A percentile compares a stretch with the other conserved stretches of the same genome.
These are phyloP conservation scores for Primulina huaijiensis DNA, from an alignment of 257 asterid genomes.

Conservation along the genomic window DNA sequence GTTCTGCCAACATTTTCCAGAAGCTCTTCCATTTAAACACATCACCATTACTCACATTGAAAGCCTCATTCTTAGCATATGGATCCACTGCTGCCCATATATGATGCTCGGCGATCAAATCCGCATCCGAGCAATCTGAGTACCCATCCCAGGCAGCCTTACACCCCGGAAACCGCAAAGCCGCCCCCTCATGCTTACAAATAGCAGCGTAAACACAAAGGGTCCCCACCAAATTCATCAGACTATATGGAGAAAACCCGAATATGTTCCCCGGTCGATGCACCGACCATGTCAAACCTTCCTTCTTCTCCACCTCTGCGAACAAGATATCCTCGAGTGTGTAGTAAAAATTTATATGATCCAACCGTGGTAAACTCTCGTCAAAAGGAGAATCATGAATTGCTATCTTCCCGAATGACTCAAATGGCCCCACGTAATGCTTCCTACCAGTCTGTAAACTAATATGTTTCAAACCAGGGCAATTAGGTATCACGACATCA, in stretches of 20 bases:
- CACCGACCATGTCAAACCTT: conserved; percentile 35
- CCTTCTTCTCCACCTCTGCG: conserved; percentile 32
- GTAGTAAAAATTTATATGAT: conserved; percentile 23
- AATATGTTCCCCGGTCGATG: conserved; percentile 31
- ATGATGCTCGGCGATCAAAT: conserved; percentile 37
- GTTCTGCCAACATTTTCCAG: conserved; percentile 30
- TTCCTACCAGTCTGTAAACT: conserved; percentile 33
- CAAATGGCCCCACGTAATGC: conserved; percentile 31
- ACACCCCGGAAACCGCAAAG: conserved; percentile 32
- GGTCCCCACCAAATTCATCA: conserved; percentile 30
- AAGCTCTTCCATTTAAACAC: conserved; percentile 31
- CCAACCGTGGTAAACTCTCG: conserved; percentile 30
- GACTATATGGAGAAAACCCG: conserved; percentile 33
- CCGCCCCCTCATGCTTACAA: conserved; percentile 34
- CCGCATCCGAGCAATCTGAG: conserved; percentile 34
- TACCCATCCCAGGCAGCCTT: conserved; percentile 36
- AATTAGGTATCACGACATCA: conserved; percentile 29
- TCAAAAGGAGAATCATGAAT: conserved; percentile 29
- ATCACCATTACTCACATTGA: conserved; percentile 40
- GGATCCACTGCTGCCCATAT: conserved; percentile 35
- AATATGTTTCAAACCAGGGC: conserved; percentile 34
- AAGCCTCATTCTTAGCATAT: conserved; percentile 31
- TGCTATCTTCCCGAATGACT: conserved; percentile 18
- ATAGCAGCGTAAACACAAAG: conserved; percentile 34
- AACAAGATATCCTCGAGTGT: conserved; percentile 34